These are phyloP conservation scores for Glycine tomentella DNA, from an alignment of 306 rosid species.

Conservation along the genomic window DNA sequence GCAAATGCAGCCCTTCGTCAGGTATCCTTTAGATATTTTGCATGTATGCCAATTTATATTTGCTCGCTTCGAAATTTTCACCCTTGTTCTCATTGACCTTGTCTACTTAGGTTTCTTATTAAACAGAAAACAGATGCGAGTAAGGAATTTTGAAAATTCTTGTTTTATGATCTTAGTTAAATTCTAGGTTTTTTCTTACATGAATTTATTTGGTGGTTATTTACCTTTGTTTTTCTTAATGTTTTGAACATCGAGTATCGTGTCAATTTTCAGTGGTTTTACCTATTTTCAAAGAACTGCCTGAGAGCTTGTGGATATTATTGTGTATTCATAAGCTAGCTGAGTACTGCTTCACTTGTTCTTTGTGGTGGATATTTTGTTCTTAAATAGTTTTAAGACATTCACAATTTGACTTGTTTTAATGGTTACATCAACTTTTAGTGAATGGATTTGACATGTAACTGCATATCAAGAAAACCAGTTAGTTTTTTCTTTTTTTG, in stretches of 20 bases:
- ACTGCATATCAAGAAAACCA: constrained; percentile 2
- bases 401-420: constrained; percentile 4
- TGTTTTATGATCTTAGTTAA: background rate
- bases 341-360: constrained; percentile 23
- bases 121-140: background rate
- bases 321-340: background rate
- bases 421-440: constrained; percentile 10
- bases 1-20: constrained; percentile 98
- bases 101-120: constrained; percentile 21
- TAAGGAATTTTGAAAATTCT: background rate
- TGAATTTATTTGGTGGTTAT: background rate
- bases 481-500: background rate
- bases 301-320: background rate
- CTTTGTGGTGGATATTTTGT: background rate
- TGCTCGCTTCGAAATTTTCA: background rate
- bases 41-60: constrained; percentile 28
- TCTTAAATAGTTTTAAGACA: background rate
- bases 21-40: constrained; percentile 53
- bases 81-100: background rate
- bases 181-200: background rate
- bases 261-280: constrained; percentile 10
- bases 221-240: background rate
- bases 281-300: background rate
- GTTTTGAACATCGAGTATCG: background rate
- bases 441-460: constrained; percentile 7